Evolutionary conservation across 2,329 filamentous ascomycete genomes (phyloP).

Genomic region (Lecanosticta acicola): DNA sequence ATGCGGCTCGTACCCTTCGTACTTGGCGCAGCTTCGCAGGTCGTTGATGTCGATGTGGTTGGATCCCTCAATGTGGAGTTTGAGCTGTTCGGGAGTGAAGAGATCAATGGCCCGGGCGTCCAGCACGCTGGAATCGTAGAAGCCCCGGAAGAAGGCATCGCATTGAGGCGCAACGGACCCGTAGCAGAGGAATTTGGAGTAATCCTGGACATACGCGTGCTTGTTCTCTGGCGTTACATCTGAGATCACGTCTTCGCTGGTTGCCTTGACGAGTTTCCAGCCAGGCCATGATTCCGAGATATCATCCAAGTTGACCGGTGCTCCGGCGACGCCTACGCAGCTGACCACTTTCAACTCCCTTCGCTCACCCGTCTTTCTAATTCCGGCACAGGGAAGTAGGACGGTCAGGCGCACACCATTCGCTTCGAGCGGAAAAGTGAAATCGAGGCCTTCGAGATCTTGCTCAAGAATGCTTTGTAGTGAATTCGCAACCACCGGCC

Average conservation of each 20-base stretch:
- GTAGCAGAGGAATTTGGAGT: slow-evolving; percentile 76
- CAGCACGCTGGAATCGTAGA: slow-evolving; percentile 41
- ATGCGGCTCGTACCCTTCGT: slow-evolving; percentile 70
- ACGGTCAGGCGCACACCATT: slow-evolving; percentile 51
- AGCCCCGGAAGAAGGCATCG: slow-evolving; percentile 74
- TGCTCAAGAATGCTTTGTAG: slow-evolving; percentile 68
- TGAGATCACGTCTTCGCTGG: slow-evolving; percentile 40
- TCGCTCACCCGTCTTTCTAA: not conserved
- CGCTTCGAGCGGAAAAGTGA: slow-evolving; percentile 70
- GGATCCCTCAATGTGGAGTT: slow-evolving; percentile 74
- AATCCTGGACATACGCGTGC: slow-evolving; percentile 72
- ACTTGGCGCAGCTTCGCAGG: slow-evolving; percentile 65
- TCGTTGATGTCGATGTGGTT: slow-evolving; percentile 73
- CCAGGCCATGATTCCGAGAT: slow-evolving; percentile 48
- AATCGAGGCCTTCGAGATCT: slow-evolving; percentile 75
- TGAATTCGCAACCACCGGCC: slow-evolving; percentile 73
- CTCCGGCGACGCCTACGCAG: not conserved
- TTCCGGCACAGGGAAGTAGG: not conserved
- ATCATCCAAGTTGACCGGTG: not conserved
- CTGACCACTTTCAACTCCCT: not conserved
- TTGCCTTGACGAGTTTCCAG: slow-evolving; percentile 38
- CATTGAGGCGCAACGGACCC: slow-evolving; percentile 72
- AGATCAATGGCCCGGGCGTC: slow-evolving; percentile 36
- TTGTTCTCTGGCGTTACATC: slow-evolving; percentile 83
- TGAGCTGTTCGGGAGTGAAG: slow-evolving; percentile 65